Evolutionary conservation across 1,284 basidiomycete species (phyloP).

Genomic region (Cryptococcus sp.): DNA sequence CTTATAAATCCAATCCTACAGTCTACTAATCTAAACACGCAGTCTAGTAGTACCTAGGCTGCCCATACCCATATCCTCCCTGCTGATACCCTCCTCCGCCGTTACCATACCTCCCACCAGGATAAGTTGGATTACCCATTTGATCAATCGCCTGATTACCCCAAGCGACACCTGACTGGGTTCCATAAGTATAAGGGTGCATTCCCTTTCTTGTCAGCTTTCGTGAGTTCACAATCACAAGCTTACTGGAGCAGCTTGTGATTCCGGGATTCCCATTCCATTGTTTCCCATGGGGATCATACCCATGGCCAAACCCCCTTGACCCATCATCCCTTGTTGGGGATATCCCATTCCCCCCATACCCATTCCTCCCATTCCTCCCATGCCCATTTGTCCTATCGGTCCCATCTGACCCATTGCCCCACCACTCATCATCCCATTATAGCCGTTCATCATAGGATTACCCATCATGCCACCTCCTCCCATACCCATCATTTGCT

Average conservation of each 20-base stretch:
- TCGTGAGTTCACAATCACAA: too few relatives aligned
- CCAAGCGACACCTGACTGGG: constrained; percentile 29
- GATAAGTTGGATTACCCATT: constrained; percentile 33
- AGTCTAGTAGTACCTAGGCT: constrained; percentile 17
- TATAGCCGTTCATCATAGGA: constrained; percentile 2
- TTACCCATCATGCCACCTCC: constrained; percentile 11
- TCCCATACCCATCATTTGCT: constrained; percentile 8
- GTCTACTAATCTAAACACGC: too few relatives aligned
- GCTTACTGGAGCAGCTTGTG: constrained; percentile 35
- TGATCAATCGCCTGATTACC: constrained; percentile 34
- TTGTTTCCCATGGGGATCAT: constrained; percentile 7
- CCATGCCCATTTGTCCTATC: constrained; percentile 10
- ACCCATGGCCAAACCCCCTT: constrained; percentile 11
- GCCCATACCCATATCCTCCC: constrained; percentile 30
- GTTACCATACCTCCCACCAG: constrained; percentile 16
- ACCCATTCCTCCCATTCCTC: constrained; percentile 7
- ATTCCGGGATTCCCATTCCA: constrained; percentile 14
- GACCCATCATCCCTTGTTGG: constrained; percentile 6
- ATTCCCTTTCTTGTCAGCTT: constrained; percentile 23
- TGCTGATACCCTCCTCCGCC: constrained; percentile 10
- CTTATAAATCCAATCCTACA: too few relatives aligned
- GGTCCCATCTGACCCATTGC: constrained; percentile 11
- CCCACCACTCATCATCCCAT: constrained; percentile 21
- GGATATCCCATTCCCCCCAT: constrained; percentile 18
- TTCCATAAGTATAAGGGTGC: constrained; percentile 37